These are phyloP conservation scores for Aspergillus vadensis DNA, from an alignment of 2,329 filamentous ascomycete genomes.

Conservation along the genomic window DNA sequence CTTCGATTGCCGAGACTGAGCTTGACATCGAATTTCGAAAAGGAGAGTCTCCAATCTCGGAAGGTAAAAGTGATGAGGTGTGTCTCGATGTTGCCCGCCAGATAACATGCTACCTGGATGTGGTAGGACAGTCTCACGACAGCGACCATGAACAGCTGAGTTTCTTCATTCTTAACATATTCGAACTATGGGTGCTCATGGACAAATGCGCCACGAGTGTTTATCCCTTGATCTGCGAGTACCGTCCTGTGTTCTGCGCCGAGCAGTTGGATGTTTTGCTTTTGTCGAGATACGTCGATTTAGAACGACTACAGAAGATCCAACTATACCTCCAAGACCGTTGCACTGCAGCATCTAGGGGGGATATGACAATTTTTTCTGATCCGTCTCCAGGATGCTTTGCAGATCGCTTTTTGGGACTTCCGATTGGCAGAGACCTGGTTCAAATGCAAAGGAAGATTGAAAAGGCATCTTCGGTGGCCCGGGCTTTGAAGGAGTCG, in stretches of 20 bases:
- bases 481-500: constrained; percentile 38
- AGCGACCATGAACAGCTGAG: no score
- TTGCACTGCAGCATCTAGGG: constrained; percentile 19
- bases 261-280: constrained; percentile 59
- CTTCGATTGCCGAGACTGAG: no score
- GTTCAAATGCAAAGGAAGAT: constrained; percentile 38
- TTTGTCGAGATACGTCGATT: constrained; percentile 49
- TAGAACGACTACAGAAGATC: constrained; percentile 54
- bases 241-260: constrained; percentile 54
- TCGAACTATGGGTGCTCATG: no score
- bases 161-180: no score
- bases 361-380: constrained; percentile 52
- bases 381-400: constrained; percentile 47
- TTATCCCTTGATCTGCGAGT: no score
- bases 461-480: constrained; percentile 30
- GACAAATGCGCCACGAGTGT: no score
- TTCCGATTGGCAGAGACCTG: constrained; percentile 24
- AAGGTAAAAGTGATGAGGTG: no score
- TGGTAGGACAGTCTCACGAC: no score
- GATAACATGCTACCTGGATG: no score
- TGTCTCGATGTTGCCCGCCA: no score
- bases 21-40: no score
- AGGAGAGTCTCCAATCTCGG: no score
- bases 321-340: constrained; percentile 54
- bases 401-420: constrained; percentile 51